phyloP scores from a whole-genome alignment of 495 filamentous ascomycete genomes.

The Lasiosphaeriaceae sp. region DNA sequence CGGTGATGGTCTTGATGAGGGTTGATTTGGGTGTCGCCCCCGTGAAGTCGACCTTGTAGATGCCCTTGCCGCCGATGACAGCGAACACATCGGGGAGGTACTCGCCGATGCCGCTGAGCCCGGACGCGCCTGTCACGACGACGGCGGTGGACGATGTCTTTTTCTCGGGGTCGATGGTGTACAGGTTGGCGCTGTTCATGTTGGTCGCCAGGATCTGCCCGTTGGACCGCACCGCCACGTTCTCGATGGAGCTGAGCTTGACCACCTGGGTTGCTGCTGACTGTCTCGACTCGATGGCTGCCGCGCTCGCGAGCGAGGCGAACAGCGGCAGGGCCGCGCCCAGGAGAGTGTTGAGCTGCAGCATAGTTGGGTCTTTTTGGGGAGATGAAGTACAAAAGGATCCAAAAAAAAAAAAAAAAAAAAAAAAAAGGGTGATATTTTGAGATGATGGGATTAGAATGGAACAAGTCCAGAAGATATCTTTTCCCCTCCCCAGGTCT shows the following conservation, averaged over 20 bases:
- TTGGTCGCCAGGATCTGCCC: constrained; percentile 42
- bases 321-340: constrained; percentile 16
- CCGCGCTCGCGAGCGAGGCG: constrained; percentile 17
- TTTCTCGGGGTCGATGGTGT: constrained; percentile 26
- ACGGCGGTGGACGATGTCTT: constrained; percentile 34
- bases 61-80: constrained; percentile 36
- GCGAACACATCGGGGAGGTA: constrained; percentile 37
- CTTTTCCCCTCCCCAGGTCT: background rate
- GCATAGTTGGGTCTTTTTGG: constrained; percentile 11
- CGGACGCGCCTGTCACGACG: constrained; percentile 27
- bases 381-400: background rate
- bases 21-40: constrained; percentile 22
- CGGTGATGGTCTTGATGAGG: constrained; percentile 36
- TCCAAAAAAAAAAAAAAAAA: background rate
- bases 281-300: constrained; percentile 23
- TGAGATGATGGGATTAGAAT: no score
- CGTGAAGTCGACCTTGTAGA: constrained; percentile 40
- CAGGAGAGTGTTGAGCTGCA: constrained; percentile 21
- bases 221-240: constrained; percentile 44
- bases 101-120: constrained; percentile 42
- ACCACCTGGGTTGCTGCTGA: constrained; percentile 26
- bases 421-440: background rate
- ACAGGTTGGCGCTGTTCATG: constrained; percentile 33
- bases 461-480: background rate
- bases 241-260: constrained; percentile 38